Evolutionary conservation across 164 flowering plant genomes (phyloP), one percentile per base, ranked within the genome.

Genomic region (Stephania yunnanensis): DNA sequence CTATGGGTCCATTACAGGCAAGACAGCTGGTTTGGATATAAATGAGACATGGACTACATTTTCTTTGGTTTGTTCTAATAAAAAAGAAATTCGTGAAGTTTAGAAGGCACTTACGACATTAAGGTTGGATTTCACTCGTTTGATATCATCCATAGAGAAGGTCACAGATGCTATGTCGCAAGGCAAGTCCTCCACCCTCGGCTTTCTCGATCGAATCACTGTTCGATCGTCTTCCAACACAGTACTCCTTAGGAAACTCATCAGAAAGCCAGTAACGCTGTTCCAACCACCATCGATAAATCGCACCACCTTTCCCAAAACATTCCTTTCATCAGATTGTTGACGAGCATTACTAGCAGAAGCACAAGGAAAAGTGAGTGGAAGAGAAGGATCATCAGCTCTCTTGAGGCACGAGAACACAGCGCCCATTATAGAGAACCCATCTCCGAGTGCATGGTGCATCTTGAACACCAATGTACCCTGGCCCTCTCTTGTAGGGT

Each of bases 371-470:
- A 78, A 78, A 9, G 81, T 71, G 11, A 78, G 64, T 6, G 81
- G 81, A 52, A 78, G 75, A 7, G 75, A 71, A 66, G 81, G 81
- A 65, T 78, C 10, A 64, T 78, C 81, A 3, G 74, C 75, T 12
- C 77, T 78, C 55, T 78, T 78, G 1, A 74, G 36, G 15, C 70
- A 63, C 53, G 81, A 78, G 17, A 78, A 71, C 1, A 78, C 5
- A 3, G 74, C 77, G 50, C 74, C 78, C 74, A 75, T 78, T 55
- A 78, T 44, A 10, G 81, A 74, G 30, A 64, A 78, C 0, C 81
- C 81, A 78, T 78, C 81, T 12, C 81, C 81, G 17, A 78, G 77
- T 48, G 75, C 74, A 71, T 78, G 81, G 48, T 78, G 74, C 71
- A 78, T 71, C 71, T 71, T 74, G 5, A 78, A 71, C 9, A 66